Conservation (phyloP, 169 alveolate species). For the Cryptosporidium felis region DNA sequence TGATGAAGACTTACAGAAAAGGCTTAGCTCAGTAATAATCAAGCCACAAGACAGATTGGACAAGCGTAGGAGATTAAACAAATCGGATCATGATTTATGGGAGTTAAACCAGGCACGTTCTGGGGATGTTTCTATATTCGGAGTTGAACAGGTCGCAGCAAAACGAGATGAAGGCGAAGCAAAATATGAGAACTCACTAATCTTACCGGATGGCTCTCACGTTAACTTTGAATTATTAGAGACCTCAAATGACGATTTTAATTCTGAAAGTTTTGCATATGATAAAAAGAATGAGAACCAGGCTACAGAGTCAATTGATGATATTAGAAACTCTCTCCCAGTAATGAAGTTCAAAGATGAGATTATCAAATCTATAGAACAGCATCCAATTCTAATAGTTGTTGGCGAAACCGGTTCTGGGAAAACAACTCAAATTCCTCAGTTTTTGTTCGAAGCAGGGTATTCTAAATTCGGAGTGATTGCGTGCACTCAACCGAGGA, state of each 20-base stretch:
- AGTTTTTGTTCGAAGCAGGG: slow-evolving; percentile 95
- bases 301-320: slow-evolving; percentile 68
- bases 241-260: not conserved
- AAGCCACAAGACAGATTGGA: slow-evolving; percentile 54
- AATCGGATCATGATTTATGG: slow-evolving; percentile 56
- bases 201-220: slow-evolving; percentile 52
- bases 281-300: not conserved
- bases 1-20: slow-evolving; percentile 83
- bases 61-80: not conserved
- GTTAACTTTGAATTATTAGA: slow-evolving; percentile 56
- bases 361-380: slow-evolving; percentile 88
- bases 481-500: slow-evolving; percentile 99
- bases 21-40: slow-evolving; percentile 15
- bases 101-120: slow-evolving; percentile 33
- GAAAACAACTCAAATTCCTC: slow-evolving; percentile 98
- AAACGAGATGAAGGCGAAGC: not conserved
- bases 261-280: not conserved
- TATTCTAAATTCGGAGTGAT: slow-evolving; percentile 94
- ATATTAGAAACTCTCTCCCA: slow-evolving; percentile 87
- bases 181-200: not conserved
- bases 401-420: slow-evolving; percentile 99
- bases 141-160: not conserved
- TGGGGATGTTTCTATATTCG: not conserved
- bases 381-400: slow-evolving; percentile 91
- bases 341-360: slow-evolving; percentile 92